Percentiles rank a stretch among this genome's conserved stretches.
Evolutionary conservation across 2,329 filamentous ascomycete species (phyloP).

Genomic region (Xylariales sp.): DNA sequence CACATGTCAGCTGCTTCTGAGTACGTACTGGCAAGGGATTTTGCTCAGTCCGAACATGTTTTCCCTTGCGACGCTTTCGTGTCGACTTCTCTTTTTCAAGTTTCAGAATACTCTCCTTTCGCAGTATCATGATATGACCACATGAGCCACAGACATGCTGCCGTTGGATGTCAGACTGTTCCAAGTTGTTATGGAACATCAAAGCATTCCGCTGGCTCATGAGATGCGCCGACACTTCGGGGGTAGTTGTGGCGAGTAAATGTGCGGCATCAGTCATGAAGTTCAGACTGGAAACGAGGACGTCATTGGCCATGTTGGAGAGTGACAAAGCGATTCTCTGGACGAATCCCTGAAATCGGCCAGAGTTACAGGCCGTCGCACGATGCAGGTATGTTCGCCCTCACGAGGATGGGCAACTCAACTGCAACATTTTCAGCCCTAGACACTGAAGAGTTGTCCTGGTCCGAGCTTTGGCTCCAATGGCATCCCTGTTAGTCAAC

Average conservation of each 20-base stretch:
- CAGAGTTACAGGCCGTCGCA: too few relatives aligned
- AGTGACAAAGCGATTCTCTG: too few relatives aligned
- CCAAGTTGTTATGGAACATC: constrained; percentile 41
- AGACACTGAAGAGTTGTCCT: too few relatives aligned
- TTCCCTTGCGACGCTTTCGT: constrained; percentile 37
- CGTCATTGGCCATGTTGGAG: constrained; percentile 12
- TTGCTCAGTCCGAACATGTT: constrained; percentile 3
- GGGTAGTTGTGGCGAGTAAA: constrained; percentile 46
- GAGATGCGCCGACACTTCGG: constrained; percentile 54
- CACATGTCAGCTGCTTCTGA: constrained; percentile 39
- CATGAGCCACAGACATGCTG: constrained; percentile 56
- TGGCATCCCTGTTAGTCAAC: too few relatives aligned
- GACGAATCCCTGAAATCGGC: too few relatives aligned
- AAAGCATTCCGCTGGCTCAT: constrained; percentile 50
- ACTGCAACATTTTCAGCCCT: too few relatives aligned
- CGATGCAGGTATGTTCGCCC: too few relatives aligned
- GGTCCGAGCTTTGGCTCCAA: too few relatives aligned
- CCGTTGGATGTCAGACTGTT: constrained; percentile 42
- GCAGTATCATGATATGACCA: constrained; percentile 55
- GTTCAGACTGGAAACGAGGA: constrained; percentile 20
- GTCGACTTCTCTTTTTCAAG: constrained; percentile 38
- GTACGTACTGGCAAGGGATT: constrained; percentile 2
- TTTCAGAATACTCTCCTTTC: constrained; percentile 37
- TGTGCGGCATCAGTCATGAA: constrained; percentile 58
- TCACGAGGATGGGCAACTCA: too few relatives aligned